Percentiles rank a stretch among this genome's conserved stretches.
Evolutionary conservation across 2,329 filamentous ascomycete species (phyloP).

Genomic region (Drechslera avenae): DNA sequence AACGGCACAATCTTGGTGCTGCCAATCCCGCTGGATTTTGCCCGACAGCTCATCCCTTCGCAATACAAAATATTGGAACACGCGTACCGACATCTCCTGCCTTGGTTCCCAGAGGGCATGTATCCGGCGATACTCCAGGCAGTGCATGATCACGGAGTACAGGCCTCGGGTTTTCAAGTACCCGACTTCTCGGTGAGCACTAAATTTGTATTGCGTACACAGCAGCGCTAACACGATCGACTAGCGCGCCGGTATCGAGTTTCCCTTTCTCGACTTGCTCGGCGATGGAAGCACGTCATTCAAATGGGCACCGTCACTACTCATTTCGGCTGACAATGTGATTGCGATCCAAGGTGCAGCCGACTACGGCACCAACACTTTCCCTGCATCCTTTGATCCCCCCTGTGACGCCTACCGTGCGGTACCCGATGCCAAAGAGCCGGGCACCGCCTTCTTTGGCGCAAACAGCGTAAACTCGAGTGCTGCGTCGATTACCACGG

Average conservation of each 20-base stretch:
- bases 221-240: neutral
- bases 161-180: slow-evolving; percentile 51
- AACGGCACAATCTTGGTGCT: slow-evolving; percentile 61
- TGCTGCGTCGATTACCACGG: slow-evolving; percentile 26
- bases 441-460: slow-evolving; percentile 30
- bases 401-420: slow-evolving; percentile 56
- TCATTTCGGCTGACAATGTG: slow-evolving; percentile 53
- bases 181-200: slow-evolving; percentile 57
- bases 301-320: slow-evolving; percentile 55
- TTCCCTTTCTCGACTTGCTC: slow-evolving; percentile 62
- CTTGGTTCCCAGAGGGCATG: slow-evolving; percentile 57
- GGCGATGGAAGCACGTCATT: slow-evolving; percentile 59
- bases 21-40: slow-evolving; percentile 56
- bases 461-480: slow-evolving; percentile 21
- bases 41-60: slow-evolving; percentile 55
- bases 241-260: slow-evolving; percentile 60
- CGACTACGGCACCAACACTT: slow-evolving; percentile 55
- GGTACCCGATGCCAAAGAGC: slow-evolving; percentile 27
- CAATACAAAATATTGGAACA: slow-evolving; percentile 57
- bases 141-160: slow-evolving; percentile 59
- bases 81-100: slow-evolving; percentile 56
- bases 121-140: slow-evolving; percentile 61
- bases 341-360: slow-evolving; percentile 54
- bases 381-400: slow-evolving; percentile 54
- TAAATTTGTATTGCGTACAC: neutral